Evolutionary conservation across 2,329 filamentous ascomycete species (phyloP).

Genomic region (Fusarium kyushuense): DNA sequence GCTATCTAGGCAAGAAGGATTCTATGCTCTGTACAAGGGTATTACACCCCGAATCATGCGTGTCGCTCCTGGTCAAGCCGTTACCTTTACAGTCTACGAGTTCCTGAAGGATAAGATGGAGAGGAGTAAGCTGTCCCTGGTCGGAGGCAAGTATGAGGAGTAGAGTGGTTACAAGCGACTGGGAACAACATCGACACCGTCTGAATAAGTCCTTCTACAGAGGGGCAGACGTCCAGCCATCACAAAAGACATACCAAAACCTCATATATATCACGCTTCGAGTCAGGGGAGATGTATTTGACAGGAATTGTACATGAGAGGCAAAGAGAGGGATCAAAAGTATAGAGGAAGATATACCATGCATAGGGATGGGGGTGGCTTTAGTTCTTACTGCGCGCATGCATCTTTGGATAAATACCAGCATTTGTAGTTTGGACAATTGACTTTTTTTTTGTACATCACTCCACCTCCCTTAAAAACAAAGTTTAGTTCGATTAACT

Average conservation of each 20-base stretch:
- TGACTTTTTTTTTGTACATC: conserved; percentile 47
- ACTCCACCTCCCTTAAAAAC: background rate
- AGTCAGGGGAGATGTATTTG: conserved; percentile 5
- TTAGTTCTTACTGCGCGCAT: conserved; percentile 45
- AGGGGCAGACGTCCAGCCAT: background rate
- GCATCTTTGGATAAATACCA: conserved; percentile 48
- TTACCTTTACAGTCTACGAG: conserved; percentile 83
- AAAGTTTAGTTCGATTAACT: conserved; percentile 1
- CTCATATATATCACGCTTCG: conserved; percentile 15
- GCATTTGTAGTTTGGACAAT: conserved; percentile 48
- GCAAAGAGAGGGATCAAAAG: conserved; percentile 13
- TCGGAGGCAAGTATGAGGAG: conserved; percentile 76
- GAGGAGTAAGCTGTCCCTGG: conserved; percentile 69
- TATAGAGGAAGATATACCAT: conserved; percentile 46
- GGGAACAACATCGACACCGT: background rate
- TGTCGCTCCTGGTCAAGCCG: conserved; percentile 92
- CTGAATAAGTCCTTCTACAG: background rate
- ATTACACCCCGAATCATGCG: conserved; percentile 98
- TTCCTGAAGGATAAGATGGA: conserved; percentile 80
- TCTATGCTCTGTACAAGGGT: conserved; percentile 97
- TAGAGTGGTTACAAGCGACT: conserved; percentile 50
- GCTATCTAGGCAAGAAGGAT: conserved; percentile 80
- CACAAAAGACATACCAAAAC: background rate
- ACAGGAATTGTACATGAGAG: conserved; percentile 1
- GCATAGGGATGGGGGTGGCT: conserved; percentile 39